phyloP scores from a whole-genome alignment of 768 basidiomycete species.

The Rhizopogon vinicolor region DNA sequence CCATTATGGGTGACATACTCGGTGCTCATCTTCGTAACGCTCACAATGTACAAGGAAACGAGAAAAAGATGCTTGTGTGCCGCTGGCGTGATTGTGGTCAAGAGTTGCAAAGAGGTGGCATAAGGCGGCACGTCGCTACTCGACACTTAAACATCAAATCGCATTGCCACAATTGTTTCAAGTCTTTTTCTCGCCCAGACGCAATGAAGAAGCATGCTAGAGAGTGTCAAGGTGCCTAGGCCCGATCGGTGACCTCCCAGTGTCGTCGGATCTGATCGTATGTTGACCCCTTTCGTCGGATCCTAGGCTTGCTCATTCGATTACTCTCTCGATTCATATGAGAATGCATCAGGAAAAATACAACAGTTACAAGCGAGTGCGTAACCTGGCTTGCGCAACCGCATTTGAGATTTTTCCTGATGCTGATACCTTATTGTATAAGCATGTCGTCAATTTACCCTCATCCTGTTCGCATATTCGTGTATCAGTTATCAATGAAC shows the following conservation, averaged over 20 bases:
- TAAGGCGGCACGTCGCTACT: conserved; percentile 20
- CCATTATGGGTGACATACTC: conserved; percentile 13
- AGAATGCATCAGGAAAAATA: too few relatives aligned
- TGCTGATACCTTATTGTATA: too few relatives aligned
- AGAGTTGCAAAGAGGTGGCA: conserved; percentile 21
- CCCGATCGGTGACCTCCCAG: neutral
- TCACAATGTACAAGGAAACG: conserved; percentile 16
- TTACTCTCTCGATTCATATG: too few relatives aligned
- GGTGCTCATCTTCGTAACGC: conserved; percentile 16
- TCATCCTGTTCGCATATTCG: too few relatives aligned
- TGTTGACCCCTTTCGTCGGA: neutral
- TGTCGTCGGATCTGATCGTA: neutral
- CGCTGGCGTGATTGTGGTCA: conserved; percentile 19
- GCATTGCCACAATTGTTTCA: conserved; percentile 18
- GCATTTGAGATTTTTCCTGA: too few relatives aligned
- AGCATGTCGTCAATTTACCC: too few relatives aligned
- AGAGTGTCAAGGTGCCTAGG: conserved; percentile 23
- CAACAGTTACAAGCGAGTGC: too few relatives aligned
- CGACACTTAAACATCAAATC: conserved; percentile 16
- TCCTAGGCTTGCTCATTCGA: too few relatives aligned
- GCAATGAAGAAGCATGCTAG: conserved; percentile 21
- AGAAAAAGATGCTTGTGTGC: conserved; percentile 11
- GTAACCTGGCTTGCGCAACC: too few relatives aligned
- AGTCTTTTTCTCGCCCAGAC: conserved; percentile 20
- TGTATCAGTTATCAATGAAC: too few relatives aligned